Percentiles rank a stretch among this genome's conserved stretches.
phyloP scores from a whole-genome alignment of 495 filamentous ascomycete species.

The Podospora pseudocomata region DNA sequence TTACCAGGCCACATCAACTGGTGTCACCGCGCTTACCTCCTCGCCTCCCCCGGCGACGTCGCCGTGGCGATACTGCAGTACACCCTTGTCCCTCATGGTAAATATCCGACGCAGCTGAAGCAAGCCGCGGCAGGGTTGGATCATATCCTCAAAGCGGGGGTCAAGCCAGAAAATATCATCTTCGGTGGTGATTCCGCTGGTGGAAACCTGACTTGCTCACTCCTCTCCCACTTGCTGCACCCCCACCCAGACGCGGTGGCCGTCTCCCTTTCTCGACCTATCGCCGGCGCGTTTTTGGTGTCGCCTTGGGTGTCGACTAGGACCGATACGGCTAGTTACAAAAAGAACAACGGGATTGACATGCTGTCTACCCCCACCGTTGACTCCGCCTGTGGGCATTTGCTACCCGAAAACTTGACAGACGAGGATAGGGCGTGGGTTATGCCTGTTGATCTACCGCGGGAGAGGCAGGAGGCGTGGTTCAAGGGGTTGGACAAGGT shows the following conservation, averaged over 20 bases:
- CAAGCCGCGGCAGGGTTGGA: conserved; percentile 30
- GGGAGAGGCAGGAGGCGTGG: conserved; percentile 22
- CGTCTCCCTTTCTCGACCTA: conserved; percentile 16
- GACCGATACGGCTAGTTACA: conserved; percentile 12
- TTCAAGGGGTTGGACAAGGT: conserved; percentile 22
- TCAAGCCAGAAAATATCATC: conserved; percentile 24
- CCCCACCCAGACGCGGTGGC: conserved; percentile 21
- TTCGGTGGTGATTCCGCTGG: conserved; percentile 37
- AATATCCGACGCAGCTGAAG: conserved; percentile 28
- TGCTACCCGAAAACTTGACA: not conserved
- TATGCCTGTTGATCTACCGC: conserved; percentile 24
- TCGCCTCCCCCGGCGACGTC: conserved; percentile 23
- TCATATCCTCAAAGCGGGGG: conserved; percentile 23
- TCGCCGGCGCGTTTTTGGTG: conserved; percentile 30
- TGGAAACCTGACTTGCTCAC: conserved; percentile 29
- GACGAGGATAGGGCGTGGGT: conserved; percentile 19
- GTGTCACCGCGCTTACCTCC: conserved; percentile 28
- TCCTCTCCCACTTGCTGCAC: conserved; percentile 30
- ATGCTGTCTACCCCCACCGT: conserved; percentile 25
- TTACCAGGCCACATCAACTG: conserved; percentile 27
- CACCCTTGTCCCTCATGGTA: conserved; percentile 26
- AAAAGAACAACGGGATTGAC: conserved; percentile 26
- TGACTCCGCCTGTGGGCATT: not conserved
- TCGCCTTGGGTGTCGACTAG: conserved; percentile 27
- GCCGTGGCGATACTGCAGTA: conserved; percentile 36